Evolutionary conservation across 2,329 filamentous ascomycete genomes (phyloP), one percentile per base, ranked within the genome.

Genomic region (Colletotrichum tropicale): DNA sequence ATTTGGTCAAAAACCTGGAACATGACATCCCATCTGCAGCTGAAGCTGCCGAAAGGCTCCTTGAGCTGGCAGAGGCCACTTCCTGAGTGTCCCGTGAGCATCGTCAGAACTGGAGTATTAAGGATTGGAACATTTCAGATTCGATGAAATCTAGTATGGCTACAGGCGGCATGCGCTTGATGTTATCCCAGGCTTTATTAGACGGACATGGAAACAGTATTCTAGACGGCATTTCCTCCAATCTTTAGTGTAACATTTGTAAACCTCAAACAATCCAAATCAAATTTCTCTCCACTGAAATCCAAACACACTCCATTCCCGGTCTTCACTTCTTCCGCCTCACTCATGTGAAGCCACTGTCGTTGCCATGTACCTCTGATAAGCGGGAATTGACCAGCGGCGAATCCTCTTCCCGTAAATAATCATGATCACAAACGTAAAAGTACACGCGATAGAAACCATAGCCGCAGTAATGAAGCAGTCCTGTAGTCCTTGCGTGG

Each of bases 111-210:
- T 58, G 2, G 5, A 3, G 4, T 26, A 16, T 2, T 1, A 0
- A 28, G 10, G 8, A 10, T 5, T 4, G 1, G 21, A 28, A 21
- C 21, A 28, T 28, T 58, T 24, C 24, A 28, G 8, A 28, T 26
- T 15, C 55, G 1, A 16, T 58, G 55, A 1, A 18, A 58, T 30
- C 8, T 6, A 5, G 5, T 60, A 8, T 32, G 3, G 7, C 7
- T 6, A 16, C 26, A n/a, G 26, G 0, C 0, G 7, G 16, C 16
- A n/a, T 5, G 2, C 28, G 18, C 16, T 30, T n/a, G 8, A 30
- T 0, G 4, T n/a, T 32, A 28, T 13, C 9, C 8, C 8, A 28
- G 0, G 7, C 4, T 18, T 5, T 28, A 13, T 60, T 32, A 32
- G 1, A n/a, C 12, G 26, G 15, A n/a, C 18, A 9, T n/a, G 8